Evolutionary conservation across 148 eudicot species (phyloP), one percentile per base, ranked within the genome.

Genomic region (Amaranthus cruentus): DNA sequence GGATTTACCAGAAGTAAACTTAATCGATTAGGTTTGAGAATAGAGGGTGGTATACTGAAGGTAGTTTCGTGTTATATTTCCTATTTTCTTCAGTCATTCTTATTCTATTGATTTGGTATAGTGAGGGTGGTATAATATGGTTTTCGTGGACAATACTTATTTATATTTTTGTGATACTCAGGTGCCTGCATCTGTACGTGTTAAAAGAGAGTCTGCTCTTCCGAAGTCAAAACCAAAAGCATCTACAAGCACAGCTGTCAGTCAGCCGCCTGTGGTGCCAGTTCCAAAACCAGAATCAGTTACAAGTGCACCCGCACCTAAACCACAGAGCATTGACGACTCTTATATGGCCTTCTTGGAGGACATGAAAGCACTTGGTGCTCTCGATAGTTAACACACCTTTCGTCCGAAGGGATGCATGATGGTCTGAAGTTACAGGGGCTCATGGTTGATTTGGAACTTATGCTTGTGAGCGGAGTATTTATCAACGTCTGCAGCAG

Each of bases 181-280:
- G 98, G 83, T 94, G 73, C 98, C 98, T 42, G 98, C 98, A 80
- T 94, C 98, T n/a, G 98, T 94, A 5, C 96, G 98, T 14, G 96
- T 94, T 70, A 89, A 85, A 83, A 90, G 98, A 80, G 93, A 94
- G 81, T 76, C 93, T 42, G 90, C 93, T 71, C 80, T 76, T n/a
- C 84, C 96, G 38, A 94, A 91, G 78, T 76, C 87, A 53, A 94
- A 94, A 76, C 83, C 97, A 14, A 94, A 94, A 86, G 60, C 88
- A n/a, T 55, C 86, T 62, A 70, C 89, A 13, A 70, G 83, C 12
- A 69, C 80, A 14, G 68, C 85, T 7, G 66, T 83, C 59, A 55
- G 76, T 66, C 77, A 55, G 61, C 85, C 66, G 75, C 85, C 89
- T 10, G 72, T 65, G 12, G 81, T 86, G 64, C 43, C 87, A 15